Evolutionary conservation across 169 alveolate genomes (phyloP).

Genomic region (Cryptosporidium muris): DNA sequence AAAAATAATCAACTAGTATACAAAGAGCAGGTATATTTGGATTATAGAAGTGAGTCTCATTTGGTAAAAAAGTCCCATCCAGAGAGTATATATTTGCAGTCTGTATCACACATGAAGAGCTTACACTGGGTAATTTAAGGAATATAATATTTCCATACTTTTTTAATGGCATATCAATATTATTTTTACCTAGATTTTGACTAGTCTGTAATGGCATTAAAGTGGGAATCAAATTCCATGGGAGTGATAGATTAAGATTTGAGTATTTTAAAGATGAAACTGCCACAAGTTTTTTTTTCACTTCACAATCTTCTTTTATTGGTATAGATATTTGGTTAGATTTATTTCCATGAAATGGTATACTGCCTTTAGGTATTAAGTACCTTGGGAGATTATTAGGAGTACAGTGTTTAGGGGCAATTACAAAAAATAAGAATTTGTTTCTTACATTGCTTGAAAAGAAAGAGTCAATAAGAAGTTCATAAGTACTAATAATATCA

Average conservation of each 20-base stretch:
- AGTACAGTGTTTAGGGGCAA: conserved; percentile 7
- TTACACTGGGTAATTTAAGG: conserved; percentile 25
- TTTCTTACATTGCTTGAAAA: background rate
- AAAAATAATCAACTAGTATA: conserved; percentile 42
- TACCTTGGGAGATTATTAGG: conserved; percentile 8
- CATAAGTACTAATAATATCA: conserved; percentile 8
- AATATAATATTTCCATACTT: conserved; percentile 36
- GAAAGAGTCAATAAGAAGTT: conserved; percentile 16
- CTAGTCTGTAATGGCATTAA: conserved; percentile 33
- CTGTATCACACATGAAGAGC: conserved; percentile 46
- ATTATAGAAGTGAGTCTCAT: conserved; percentile 51
- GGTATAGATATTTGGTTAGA: background rate
- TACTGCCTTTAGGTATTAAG: background rate
- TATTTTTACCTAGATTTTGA: conserved; percentile 6
- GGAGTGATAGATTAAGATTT: background rate
- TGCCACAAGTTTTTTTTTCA: too few species aligned
- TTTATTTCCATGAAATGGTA: background rate
- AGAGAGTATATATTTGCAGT: conserved; percentile 30
- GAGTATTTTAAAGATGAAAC: background rate
- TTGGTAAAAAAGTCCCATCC: conserved; percentile 6
- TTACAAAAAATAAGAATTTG: conserved; percentile 39
- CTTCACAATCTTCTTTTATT: too few species aligned
- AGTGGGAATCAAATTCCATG: conserved; percentile 44
- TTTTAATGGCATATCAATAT: background rate
- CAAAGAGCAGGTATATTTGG: conserved; percentile 59